A percentile compares a stretch with the other conserved stretches of the same genome.
Evolutionary conservation across 129 eudicot species (phyloP).

Genomic region (Oenanthe sinensis): DNA sequence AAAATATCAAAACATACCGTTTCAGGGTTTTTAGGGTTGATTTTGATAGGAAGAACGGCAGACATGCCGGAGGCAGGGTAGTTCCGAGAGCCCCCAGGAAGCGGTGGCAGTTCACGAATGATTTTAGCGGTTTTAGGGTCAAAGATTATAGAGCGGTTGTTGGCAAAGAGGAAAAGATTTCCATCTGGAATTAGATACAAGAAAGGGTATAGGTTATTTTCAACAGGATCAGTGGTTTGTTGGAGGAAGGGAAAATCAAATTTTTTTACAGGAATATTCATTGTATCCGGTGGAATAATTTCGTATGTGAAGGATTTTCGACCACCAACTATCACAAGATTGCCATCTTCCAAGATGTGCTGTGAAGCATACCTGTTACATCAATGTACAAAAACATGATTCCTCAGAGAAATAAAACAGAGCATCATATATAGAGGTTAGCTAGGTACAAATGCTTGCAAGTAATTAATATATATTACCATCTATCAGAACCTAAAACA

Average conservation of each 20-base stretch:
- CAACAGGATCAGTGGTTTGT: constrained; percentile 38
- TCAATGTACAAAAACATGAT: not conserved
- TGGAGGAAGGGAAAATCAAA: constrained; percentile 45
- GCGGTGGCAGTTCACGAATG: constrained; percentile 41
- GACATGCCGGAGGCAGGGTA: constrained; percentile 69
- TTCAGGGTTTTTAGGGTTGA: constrained; percentile 3
- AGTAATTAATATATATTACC: constrained; percentile 26
- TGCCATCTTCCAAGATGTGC: constrained; percentile 48
- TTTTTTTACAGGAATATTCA: constrained; percentile 17
- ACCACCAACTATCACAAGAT: constrained; percentile 56
- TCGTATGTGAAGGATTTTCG: constrained; percentile 48
- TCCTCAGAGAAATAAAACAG: not conserved
- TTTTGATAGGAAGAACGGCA: constrained; percentile 58
- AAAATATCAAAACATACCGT: constrained; percentile 36
- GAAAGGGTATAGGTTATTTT: constrained; percentile 73
- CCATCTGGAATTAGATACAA: constrained; percentile 52
- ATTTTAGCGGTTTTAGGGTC: constrained; percentile 31
- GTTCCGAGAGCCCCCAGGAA: constrained; percentile 67
- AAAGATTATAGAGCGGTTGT: constrained; percentile 41
- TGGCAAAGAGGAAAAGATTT: constrained; percentile 61
- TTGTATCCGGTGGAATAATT: constrained; percentile 36
- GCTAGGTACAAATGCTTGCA: too few species aligned
- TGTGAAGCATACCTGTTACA: constrained; percentile 50
- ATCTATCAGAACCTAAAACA: constrained; percentile 39
- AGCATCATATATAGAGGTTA: too few species aligned